Evolutionary conservation across 768 basidiomycete genomes (phyloP).

Genomic region (Agaricus subrufescens): DNA sequence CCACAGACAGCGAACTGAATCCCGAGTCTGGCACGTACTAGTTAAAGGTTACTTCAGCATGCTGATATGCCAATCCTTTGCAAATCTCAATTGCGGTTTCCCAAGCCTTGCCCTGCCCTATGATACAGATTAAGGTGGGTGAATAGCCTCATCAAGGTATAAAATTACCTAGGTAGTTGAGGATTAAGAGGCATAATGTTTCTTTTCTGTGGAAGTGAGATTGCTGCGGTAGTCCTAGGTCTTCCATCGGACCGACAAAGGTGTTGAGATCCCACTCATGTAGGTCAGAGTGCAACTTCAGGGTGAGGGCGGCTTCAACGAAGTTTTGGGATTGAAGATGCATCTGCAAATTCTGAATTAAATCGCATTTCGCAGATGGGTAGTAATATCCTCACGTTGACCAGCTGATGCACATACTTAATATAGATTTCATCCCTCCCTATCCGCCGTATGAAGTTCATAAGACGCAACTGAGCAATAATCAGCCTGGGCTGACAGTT

Average conservation of each 20-base stretch:
- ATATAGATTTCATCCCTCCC: conserved; percentile 93
- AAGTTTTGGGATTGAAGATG: conserved; percentile 87
- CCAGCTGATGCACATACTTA: conserved; percentile 93
- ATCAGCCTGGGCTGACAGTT: conserved; percentile 11
- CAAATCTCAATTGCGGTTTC: conserved; percentile 92
- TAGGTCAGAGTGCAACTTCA: conserved; percentile 91
- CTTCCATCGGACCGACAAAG: conserved; percentile 85
- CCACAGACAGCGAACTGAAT: not conserved
- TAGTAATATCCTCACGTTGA: conserved; percentile 56
- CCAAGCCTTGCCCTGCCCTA: conserved; percentile 97
- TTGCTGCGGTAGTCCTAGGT: conserved; percentile 85
- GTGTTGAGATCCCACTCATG: conserved; percentile 85
- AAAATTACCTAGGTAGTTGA: conserved; percentile 83
- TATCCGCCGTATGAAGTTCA: conserved; percentile 92
- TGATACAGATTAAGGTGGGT: not conserved
- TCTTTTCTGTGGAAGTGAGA: conserved; percentile 94
- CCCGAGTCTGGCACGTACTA: conserved; percentile 49
- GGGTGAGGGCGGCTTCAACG: conserved; percentile 88
- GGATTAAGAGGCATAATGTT: conserved; percentile 82
- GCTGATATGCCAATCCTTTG: conserved; percentile 86
- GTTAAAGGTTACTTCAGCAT: conserved; percentile 86
- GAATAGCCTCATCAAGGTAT: not conserved
- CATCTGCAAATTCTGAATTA: conserved; percentile 45
- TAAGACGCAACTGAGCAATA: conserved; percentile 64
- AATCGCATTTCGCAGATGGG: conserved; percentile 10